phyloP scores from a whole-genome alignment of 2,329 filamentous ascomycete species.

The Sphaerulina populicola region DNA sequence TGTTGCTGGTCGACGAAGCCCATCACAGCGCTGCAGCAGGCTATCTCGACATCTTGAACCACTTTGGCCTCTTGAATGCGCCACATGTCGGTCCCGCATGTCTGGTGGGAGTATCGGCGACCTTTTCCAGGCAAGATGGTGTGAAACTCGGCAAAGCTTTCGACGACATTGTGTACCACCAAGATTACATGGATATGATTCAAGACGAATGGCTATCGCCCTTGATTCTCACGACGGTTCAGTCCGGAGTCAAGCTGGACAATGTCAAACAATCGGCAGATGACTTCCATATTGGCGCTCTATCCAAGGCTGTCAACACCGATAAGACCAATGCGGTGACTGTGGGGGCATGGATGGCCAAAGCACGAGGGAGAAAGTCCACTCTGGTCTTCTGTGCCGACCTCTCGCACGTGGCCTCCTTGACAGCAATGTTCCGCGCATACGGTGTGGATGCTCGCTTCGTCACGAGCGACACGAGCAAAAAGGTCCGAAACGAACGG shows the following conservation, averaged over 20 bases:
- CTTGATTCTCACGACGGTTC: constrained; percentile 89
- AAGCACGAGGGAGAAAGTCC: constrained; percentile 62
- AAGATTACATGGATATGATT: constrained; percentile 73
- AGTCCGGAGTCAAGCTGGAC: constrained; percentile 71
- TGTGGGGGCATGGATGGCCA: constrained; percentile 75
- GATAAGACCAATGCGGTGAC: constrained; percentile 71
- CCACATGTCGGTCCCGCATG: constrained; percentile 37
- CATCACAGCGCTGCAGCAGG: constrained; percentile 86
- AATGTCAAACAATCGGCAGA: constrained; percentile 54
- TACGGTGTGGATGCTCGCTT: constrained; percentile 75
- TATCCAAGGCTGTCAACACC: constrained; percentile 79
- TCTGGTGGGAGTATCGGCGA: constrained; percentile 84
- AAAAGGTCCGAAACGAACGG: constrained; percentile 57
- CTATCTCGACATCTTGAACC: constrained; percentile 65
- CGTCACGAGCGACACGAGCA: constrained; percentile 74
- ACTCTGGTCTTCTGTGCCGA: constrained; percentile 95
- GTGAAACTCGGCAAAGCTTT: constrained; percentile 73
- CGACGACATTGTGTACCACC: constrained; percentile 94
- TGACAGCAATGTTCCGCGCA: constrained; percentile 68
- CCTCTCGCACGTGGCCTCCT: constrained; percentile 64
- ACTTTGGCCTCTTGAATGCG: constrained; percentile 65
- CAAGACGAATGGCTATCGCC: constrained; percentile 84
- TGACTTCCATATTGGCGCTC: constrained; percentile 70
- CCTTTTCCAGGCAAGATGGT: constrained; percentile 71
- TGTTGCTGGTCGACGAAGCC: constrained; percentile 89